Percentiles rank a stretch among this genome's conserved stretches.
Conservation (phyloP, 2,329 filamentous ascomycete species). For the Penicillium janthinellum region DNA sequence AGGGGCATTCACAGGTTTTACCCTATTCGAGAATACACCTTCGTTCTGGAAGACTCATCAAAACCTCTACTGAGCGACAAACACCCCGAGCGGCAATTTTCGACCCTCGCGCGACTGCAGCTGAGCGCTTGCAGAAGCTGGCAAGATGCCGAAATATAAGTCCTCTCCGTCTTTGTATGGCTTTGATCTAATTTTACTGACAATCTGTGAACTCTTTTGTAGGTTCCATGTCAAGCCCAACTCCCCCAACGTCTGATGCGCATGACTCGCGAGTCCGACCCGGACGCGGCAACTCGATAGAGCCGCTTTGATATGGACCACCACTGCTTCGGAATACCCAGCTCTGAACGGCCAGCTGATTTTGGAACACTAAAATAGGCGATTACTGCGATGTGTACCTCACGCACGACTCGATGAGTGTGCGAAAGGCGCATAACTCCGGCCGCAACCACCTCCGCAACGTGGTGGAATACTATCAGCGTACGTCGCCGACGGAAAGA, state of each 20-base stretch:
- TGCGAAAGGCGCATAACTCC: conserved; percentile 97
- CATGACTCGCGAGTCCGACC: conserved; percentile 3
- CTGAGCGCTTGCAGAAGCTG: conserved; percentile 21
- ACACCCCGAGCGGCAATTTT: conserved; percentile 23
- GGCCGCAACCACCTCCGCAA: conserved; percentile 96
- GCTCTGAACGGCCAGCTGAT: conserved; percentile 12
- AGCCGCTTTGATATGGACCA: background rate
- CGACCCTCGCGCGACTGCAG: conserved; percentile 20
- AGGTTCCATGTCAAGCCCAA: conserved; percentile 40
- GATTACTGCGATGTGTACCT: conserved; percentile 99
- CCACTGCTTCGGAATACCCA: background rate
- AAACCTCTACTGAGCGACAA: background rate
- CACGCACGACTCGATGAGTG: conserved; percentile 99
- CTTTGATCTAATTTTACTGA: conserved; percentile 36
- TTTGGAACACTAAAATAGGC: conserved; percentile 46
- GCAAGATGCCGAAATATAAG: conserved; percentile 87
- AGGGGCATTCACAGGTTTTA: background rate
- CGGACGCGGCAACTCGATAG: conserved; percentile 10
- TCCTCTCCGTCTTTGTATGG: conserved; percentile 26
- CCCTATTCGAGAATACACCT: background rate
- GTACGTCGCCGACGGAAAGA: conserved; percentile 48
- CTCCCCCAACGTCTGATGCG: background rate
- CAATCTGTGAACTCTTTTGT: conserved; percentile 67
- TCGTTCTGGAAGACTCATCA: background rate
- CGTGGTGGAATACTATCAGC: conserved; percentile 98